Base-by-base conservation (phyloP, 208 protist species). In the Crithidia fasciculata region DNA sequence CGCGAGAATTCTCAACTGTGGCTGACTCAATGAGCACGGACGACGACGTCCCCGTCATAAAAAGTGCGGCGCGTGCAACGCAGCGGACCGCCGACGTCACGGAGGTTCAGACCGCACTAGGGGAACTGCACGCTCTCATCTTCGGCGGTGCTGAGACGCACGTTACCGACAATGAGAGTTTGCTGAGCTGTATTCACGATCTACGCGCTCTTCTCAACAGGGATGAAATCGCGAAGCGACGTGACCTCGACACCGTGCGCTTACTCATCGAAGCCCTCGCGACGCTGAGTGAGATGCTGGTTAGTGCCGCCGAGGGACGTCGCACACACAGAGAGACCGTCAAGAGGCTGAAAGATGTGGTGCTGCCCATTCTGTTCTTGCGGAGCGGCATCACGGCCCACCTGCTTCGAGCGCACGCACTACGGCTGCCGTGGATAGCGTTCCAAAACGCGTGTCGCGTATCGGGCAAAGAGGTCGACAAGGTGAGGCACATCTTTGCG, bases 311-410 rank as follows among this genome's bases (percentile, higher is more conserved):
- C 4, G 40, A 8, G 3, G 73, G 74, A 5, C 49, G 41, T 28
- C 16, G 28, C 12, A 2, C 54, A 5, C 69, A 37, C 64, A 67
- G 39, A 12, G 76, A 72, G 40, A 28, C 61, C 6, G 59, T 72
- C 5, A 76, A 73, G 18, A 16, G 72, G 43, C 53, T 88, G 41
- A 74, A 86, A 19, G 69, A 88, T 18, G 63, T 76, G 5, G 58
- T 86, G 9, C 81, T 88, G 8, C 84, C 84, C 12, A 79, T 75
- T 36, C 54, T 88, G 1, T 88, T 88, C 50, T 37, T 88, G 19
- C 66, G 72, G 19, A 84, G 77, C 3, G 50, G 36, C 50, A 39
- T 88, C 1, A 79, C 68, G n/a, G 52, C 80, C 1, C 52, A 63
- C 53, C 72, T 64, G 49, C 67, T 78, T 8, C 68, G n/a, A n/a